Evolutionary conservation across 1,139 yeast genomes (phyloP).

Genomic region (Candida sanyaensis): DNA sequence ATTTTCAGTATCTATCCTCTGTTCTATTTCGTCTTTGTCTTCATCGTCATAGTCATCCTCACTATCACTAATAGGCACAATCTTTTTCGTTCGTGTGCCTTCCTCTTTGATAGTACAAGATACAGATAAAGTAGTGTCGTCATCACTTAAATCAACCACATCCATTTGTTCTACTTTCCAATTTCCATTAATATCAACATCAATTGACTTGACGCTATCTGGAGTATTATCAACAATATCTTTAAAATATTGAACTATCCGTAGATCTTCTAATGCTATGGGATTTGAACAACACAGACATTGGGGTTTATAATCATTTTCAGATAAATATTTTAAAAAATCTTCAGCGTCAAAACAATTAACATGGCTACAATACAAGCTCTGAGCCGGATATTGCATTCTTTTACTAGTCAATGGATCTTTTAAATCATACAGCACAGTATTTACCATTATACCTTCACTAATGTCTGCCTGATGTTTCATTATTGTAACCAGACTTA

Average conservation of each 20-base stretch:
- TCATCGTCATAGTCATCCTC: not conserved
- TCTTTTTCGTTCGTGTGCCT: not conserved
- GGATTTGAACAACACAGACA: constrained; percentile 64
- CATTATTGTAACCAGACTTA: constrained; percentile 41
- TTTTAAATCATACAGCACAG: constrained; percentile 46
- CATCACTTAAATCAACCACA: not conserved
- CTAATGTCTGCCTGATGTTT: constrained; percentile 44
- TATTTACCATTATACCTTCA: constrained; percentile 51
- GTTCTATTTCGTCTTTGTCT: too few relatives aligned
- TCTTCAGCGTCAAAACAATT: constrained; percentile 71
- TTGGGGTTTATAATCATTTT: constrained; percentile 34
- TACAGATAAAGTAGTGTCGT: not conserved
- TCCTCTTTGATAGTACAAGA: not conserved
- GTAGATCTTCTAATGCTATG: constrained; percentile 51
- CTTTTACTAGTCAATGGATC: constrained; percentile 69
- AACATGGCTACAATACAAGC: constrained; percentile 62
- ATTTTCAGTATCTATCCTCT: too few relatives aligned
- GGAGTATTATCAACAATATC: constrained; percentile 49
- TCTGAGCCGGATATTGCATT: constrained; percentile 61
- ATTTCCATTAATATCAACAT: constrained; percentile 56
- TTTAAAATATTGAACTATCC: constrained; percentile 60
- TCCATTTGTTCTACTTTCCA: constrained; percentile 38
- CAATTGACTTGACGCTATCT: constrained; percentile 52
- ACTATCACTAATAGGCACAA: constrained; percentile 6
- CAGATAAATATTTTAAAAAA: constrained; percentile 59